Percentiles rank a stretch among this genome's conserved stretches.
These are phyloP conservation scores for Lactarius sanguifluus DNA, from an alignment of 768 basidiomycete species.

Conservation along the genomic window DNA sequence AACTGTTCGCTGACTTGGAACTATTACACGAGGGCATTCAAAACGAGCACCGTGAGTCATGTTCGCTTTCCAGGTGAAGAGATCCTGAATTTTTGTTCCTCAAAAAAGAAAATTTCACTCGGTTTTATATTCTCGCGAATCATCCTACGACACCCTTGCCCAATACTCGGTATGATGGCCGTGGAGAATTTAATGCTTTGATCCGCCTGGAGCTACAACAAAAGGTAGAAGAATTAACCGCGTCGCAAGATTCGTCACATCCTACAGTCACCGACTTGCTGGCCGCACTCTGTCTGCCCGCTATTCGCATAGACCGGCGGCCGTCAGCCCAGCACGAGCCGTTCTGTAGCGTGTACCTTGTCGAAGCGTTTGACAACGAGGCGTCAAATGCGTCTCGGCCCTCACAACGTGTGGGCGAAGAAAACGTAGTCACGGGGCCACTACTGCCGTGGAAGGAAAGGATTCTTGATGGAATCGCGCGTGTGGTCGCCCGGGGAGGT, in stretches of 20 bases:
- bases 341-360: slow-evolving; percentile 63
- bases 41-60: slow-evolving; percentile 48
- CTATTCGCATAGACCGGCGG: slow-evolving; percentile 62
- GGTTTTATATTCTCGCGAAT: slow-evolving; percentile 60
- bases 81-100: background rate
- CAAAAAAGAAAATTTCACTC: slow-evolving; percentile 60
- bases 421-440: background rate
- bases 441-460: slow-evolving; percentile 11
- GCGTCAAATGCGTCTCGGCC: slow-evolving; percentile 4
- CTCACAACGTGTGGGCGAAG: background rate
- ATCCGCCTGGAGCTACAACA: slow-evolving; percentile 38
- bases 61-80: background rate
- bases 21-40: slow-evolving; percentile 65
- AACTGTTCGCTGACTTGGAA: slow-evolving; percentile 60
- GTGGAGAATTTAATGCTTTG: slow-evolving; percentile 38
- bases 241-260: slow-evolving; percentile 18
- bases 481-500: slow-evolving; percentile 14
- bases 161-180: slow-evolving; percentile 13
- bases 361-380: slow-evolving; percentile 48
- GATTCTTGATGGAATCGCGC: slow-evolving; percentile 6
- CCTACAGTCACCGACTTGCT: slow-evolving; percentile 35
- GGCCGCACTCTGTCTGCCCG: slow-evolving; percentile 42
- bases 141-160: slow-evolving; percentile 38
- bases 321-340: slow-evolving; percentile 48
- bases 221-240: background rate